A percentile compares a stretch with the other conserved stretches of the same genome.
These are phyloP conservation scores for Monilinia laxa DNA, from an alignment of 2,329 filamentous ascomycete species.

Conservation along the genomic window DNA sequence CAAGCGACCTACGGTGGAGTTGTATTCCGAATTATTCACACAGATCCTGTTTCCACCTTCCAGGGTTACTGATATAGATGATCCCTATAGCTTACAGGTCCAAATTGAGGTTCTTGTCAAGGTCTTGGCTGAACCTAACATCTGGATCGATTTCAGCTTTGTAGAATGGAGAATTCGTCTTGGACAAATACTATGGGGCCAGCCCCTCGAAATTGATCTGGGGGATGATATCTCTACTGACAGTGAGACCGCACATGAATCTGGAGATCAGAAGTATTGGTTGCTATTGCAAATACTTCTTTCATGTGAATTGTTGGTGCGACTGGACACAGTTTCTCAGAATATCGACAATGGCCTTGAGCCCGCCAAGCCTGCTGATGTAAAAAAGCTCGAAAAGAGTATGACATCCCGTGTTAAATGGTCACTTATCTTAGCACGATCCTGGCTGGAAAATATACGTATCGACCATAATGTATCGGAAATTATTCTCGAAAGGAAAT, in stretches of 20 bases:
- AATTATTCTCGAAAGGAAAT: constrained; percentile 36
- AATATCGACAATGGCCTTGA: constrained; percentile 56
- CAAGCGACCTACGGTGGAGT: constrained; percentile 52
- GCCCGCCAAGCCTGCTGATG: constrained; percentile 54
- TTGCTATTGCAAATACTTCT: constrained; percentile 64
- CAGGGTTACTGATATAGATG: constrained; percentile 55
- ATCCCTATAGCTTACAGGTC: constrained; percentile 63
- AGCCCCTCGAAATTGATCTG: constrained; percentile 49
- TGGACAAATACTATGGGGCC: constrained; percentile 69
- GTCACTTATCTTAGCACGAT: constrained; percentile 63
- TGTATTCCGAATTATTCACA: constrained; percentile 63
- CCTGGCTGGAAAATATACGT: constrained; percentile 68
- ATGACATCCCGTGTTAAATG: constrained; percentile 63
- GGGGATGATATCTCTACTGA: constrained; percentile 55
- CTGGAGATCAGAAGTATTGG: constrained; percentile 65
- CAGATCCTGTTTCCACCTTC: constrained; percentile 58
- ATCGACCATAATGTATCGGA: constrained; percentile 49
- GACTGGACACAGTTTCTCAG: constrained; percentile 62
- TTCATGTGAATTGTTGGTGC: constrained; percentile 63
- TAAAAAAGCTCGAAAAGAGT: constrained; percentile 61
- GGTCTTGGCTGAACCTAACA: constrained; percentile 61
- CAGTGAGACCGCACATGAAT: constrained; percentile 49
- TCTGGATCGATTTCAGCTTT: constrained; percentile 73
- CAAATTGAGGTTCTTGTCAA: constrained; percentile 69
- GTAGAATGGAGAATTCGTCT: constrained; percentile 74